phyloP scores from a whole-genome alignment of 2,329 filamentous ascomycete genomes.

The Paracamarosporium sp. region DNA sequence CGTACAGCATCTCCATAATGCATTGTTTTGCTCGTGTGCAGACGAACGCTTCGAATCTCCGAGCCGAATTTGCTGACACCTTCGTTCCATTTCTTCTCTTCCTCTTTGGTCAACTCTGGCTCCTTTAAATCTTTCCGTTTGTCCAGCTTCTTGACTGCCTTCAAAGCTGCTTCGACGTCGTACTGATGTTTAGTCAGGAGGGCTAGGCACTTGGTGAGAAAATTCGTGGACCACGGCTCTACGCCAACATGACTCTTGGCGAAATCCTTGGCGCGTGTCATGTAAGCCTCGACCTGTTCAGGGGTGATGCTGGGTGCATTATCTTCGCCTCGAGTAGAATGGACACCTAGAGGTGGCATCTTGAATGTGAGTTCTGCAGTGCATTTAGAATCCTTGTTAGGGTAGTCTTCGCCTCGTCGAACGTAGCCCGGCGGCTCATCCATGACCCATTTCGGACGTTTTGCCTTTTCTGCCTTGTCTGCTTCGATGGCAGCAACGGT shows the following conservation, averaged over 20 bases:
- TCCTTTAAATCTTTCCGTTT: constrained; percentile 79
- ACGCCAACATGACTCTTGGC: constrained; percentile 70
- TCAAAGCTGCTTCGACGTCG: constrained; percentile 72
- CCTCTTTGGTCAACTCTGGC: constrained; percentile 77
- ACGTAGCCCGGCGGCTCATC: constrained; percentile 90
- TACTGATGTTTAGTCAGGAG: constrained; percentile 76
- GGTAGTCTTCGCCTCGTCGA: constrained; percentile 79
- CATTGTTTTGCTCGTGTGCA: constrained; percentile 80
- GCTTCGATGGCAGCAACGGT: constrained; percentile 79
- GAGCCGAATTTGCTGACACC: constrained; percentile 89
- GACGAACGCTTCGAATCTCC: constrained; percentile 81
- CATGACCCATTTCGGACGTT: constrained; percentile 89
- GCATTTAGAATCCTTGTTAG: constrained; percentile 73
- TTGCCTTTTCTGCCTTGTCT: constrained; percentile 79
- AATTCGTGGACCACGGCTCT: constrained; percentile 79
- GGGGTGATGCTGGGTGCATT: constrained; percentile 54
- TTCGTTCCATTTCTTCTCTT: constrained; percentile 91
- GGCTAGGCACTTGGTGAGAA: constrained; percentile 82
- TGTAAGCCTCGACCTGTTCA: constrained; percentile 75
- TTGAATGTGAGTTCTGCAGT: constrained; percentile 82
- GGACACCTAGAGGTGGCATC: constrained; percentile 65
- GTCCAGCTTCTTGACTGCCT: constrained; percentile 71
- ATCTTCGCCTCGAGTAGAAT: constrained; percentile 55
- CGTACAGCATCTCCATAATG: constrained; percentile 82
- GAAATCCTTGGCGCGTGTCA: constrained; percentile 71